Evolutionary conservation across 495 filamentous ascomycete genomes (phyloP), one percentile per base, ranked within the genome.

Genomic region (Penicillium herquei): DNA sequence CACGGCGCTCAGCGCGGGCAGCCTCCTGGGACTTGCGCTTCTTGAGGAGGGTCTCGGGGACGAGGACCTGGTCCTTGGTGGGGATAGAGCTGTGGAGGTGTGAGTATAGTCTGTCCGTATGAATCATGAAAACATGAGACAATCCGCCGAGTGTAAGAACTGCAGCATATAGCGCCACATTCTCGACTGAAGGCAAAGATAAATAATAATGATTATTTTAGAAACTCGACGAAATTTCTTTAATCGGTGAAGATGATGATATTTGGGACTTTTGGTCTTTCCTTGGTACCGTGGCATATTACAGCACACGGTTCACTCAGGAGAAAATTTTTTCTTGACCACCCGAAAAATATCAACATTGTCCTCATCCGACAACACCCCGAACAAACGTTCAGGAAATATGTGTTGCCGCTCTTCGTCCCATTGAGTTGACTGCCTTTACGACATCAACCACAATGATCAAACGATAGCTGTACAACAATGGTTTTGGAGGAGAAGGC

Each of bases 1-100:
- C 86, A 62, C 84, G 76, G 66, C 84, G 84, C 74, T 91, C 88
- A 77, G 93, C 93, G 70, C 91, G 87, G 70, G 91, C 89, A 85
- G 96, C 96, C 86, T 98, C 94, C 81, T 96, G 93, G 76, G 84
- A 88, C 91, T 98, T 98, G 84, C 94, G 92, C 89, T 98, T 98
- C 89, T 97, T 98, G 69, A 97, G 87, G 70, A 97, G 89, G 64
- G 92, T 97, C 87, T 96, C 92, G 54, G 92, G 92, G 70, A 96
- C 91, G 65, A 97, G 86, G 74, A 97, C 86, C 73, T 96, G 87
- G 75, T 96, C 88, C 77, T 88, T 70, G 72, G 91, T 93, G 43
- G 93, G 89, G 65, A 93, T 87, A 76, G 84, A 82, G 76, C 90
- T 95, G 77, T 74, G 69, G 80, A 85, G 68, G 77, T 51, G 46